Base-by-base conservation (phyloP, 2,329 filamentous ascomycete genomes). In the Fusarium napiforme region DNA sequence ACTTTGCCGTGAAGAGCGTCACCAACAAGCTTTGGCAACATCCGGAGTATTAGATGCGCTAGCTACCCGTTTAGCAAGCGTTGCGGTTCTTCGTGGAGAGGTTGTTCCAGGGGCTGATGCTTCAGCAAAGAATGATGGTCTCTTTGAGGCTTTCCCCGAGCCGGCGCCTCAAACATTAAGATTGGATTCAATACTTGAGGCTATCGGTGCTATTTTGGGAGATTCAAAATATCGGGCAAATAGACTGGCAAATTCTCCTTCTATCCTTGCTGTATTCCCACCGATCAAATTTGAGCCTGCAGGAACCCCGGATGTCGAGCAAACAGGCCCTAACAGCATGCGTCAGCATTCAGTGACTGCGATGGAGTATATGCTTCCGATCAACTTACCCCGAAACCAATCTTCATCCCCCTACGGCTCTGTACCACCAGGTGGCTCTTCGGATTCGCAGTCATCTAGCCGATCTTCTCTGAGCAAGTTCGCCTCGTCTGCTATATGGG, bases 151-250 rank as follows among this genome's bases (percentile, higher is more conserved):
- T 26, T 87, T 94, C 52, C 93, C 92, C 6, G 82, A 86, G 7
- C 85, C 92, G 30, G 89, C 93, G 12, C 87, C 89, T 5, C 83
- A 86, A 19, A 85, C 84, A 21, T 85, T 89, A 32, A 89, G 88
- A 67, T 83, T 97, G 43, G 87, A 90, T 4, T 90, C 90, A 15
- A 88, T 97, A 23, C 83, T 98, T 11, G 92, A 94, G 70, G 93
- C 95, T 0, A 89, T 97, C 57, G 88, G 91, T 26, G 88, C 91
- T 50, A 92, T 98, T 53, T 89, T 97, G 56, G 89, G 91, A 69
- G 90, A 93, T 76, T 98, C 96, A 2, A 92, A 91, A 74, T 93
- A 92, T 81, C 90, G 94, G 61, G 91, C 93, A 15, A 92, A 92
- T 72, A 89, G 93, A 76, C 87, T 93, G 55, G 82, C 92, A 47